phyloP scores from a whole-genome alignment of 2,329 filamentous ascomycete genomes.

The Massarina eburnea region DNA sequence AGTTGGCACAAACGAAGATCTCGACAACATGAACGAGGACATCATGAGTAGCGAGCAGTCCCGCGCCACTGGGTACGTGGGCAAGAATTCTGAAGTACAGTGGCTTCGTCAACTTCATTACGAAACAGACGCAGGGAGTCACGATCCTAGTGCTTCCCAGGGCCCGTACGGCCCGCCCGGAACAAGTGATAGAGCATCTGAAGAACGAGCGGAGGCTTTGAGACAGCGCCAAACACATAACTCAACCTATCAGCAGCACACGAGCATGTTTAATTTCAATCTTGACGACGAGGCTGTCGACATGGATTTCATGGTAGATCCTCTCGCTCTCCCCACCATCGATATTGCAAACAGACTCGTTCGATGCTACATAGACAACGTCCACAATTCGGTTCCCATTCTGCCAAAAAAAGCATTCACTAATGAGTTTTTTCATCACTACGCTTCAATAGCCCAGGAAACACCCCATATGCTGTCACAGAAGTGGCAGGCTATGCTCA shows the following conservation, averaged over 20 bases:
- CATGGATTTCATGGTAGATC: conserved; percentile 23
- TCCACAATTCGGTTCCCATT: conserved; percentile 26
- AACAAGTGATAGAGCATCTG: conserved; percentile 10
- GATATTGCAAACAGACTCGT: conserved; percentile 30
- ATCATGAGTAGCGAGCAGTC: conserved; percentile 20
- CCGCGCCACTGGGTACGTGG: conserved; percentile 29
- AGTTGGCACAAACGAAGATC: conserved; percentile 26
- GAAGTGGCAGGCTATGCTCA: conserved; percentile 43
- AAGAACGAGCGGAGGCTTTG: conserved; percentile 13
- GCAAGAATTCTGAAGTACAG: conserved; percentile 26
- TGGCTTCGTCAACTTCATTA: conserved; percentile 24
- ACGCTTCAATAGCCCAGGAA: conserved; percentile 18
- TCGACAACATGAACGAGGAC: conserved; percentile 28
- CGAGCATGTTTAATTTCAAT: conserved; percentile 31
- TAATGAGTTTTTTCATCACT: conserved; percentile 35
- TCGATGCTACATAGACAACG: conserved; percentile 34
- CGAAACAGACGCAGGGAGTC: conserved; percentile 4
- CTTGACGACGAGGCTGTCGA: conserved; percentile 28
- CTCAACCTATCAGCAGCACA: conserved; percentile 11
- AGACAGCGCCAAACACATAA: conserved; percentile 11
- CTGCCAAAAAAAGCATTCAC: conserved; percentile 32
- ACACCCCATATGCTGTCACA: conserved; percentile 12
- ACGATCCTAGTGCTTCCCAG: not conserved
- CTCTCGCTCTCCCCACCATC: conserved; percentile 31
- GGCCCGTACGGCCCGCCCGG: conserved; percentile 24